These are phyloP conservation scores for Thinopyrum obtusiflorum DNA, from an alignment of 202 grass and related monocot species.

Conservation along the genomic window DNA sequence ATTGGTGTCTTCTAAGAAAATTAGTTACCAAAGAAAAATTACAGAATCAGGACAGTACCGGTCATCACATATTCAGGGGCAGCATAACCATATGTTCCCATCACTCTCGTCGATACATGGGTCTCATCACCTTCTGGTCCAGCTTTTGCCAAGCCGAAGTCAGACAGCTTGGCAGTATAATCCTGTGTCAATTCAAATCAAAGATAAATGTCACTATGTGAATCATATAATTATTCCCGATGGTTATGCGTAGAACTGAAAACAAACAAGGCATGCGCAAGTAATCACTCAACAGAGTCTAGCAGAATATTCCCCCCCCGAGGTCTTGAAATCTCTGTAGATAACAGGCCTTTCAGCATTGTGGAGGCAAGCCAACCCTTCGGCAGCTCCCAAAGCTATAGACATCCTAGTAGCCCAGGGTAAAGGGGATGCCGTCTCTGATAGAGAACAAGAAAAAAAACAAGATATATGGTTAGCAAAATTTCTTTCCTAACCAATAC, in stretches of 20 bases:
- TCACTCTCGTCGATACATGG: constrained; percentile 93
- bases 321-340: constrained; percentile 99
- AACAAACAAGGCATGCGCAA: constrained; percentile 13
- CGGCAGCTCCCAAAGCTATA: constrained; percentile 91
- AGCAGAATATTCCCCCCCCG: constrained; percentile 99
- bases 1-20: not conserved
- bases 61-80: constrained; percentile 99
- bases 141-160: constrained; percentile 97
- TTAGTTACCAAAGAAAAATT: not conserved
- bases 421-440: constrained; percentile 77
- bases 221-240: constrained; percentile 2
- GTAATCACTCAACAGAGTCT: constrained; percentile 78
- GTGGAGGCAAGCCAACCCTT: constrained; percentile 94
- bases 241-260: constrained; percentile 12
- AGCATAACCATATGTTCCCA: constrained; percentile 98
- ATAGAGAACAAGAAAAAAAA: constrained; percentile 5
- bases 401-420: constrained; percentile 97
- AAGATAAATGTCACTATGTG: constrained; percentile 20
- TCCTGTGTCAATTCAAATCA: constrained; percentile 55
- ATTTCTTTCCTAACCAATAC: not conserved
- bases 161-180: constrained; percentile 91
- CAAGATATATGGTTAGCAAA: not conserved
- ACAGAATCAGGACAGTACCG: constrained; percentile 45
- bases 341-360: constrained; percentile 90
- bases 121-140: constrained; percentile 96